Evolutionary conservation across 148 eudicot genomes (phyloP).

Genomic region (Vaccinium myrtillus): DNA sequence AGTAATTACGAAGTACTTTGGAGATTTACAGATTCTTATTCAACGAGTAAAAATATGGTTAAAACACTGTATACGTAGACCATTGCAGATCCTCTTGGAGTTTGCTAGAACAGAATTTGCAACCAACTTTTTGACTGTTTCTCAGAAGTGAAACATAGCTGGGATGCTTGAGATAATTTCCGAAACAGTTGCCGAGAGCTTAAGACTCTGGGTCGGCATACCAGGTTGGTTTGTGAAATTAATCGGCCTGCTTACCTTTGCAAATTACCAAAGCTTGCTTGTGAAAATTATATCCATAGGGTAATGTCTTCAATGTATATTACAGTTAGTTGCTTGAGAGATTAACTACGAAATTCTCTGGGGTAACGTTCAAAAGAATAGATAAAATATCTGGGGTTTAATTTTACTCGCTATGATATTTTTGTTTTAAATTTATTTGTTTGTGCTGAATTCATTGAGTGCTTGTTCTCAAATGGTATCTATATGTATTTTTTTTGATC

Average conservation of each 20-base stretch:
- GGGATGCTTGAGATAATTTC: not conserved
- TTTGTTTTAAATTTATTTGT: not conserved
- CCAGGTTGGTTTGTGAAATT: not conserved
- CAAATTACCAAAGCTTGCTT: not conserved
- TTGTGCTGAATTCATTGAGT: not conserved
- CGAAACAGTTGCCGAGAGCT: not conserved
- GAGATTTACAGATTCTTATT: not conserved
- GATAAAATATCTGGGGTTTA: not conserved
- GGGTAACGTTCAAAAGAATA: not conserved
- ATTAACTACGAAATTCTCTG: not conserved
- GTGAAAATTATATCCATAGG: not conserved
- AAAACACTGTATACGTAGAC: not conserved
- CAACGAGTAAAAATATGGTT: not conserved
- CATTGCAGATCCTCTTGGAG: not conserved
- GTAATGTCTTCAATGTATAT: not conserved
- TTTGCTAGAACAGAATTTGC: slow-evolving; percentile 4
- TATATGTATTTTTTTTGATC: not conserved
- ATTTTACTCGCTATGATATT: not conserved
- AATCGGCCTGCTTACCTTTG: not conserved
- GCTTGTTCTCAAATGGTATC: too few relatives aligned
- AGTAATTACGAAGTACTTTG: not conserved
- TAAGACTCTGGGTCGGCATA: not conserved
- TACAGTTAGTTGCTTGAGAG: not conserved
- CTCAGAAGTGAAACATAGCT: not conserved
- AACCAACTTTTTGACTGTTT: not conserved